phyloP scores from a whole-genome alignment of 2,329 filamentous ascomycete genomes.

The Fusarium mundagurra region DNA sequence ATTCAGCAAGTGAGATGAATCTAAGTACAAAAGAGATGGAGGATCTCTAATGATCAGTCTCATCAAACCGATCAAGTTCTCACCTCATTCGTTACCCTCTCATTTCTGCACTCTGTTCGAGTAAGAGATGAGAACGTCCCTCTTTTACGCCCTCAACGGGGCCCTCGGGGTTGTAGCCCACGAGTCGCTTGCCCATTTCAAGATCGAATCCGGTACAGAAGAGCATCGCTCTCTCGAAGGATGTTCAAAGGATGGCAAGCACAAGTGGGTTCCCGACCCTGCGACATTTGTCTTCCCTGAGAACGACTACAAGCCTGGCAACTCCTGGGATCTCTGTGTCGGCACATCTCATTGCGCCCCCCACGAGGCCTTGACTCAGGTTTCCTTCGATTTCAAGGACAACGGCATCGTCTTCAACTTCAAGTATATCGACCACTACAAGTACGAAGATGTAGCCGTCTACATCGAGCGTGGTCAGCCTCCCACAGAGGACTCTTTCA shows the following conservation, averaged over 20 bases:
- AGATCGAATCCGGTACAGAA: constrained; percentile 11
- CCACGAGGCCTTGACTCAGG: constrained; percentile 36
- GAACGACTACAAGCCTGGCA: constrained; percentile 30
- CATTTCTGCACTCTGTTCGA: constrained; percentile 17
- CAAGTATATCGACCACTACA: constrained; percentile 38
- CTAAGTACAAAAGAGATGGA: constrained; percentile 26
- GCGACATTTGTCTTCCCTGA: constrained; percentile 40
- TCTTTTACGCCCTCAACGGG: constrained; percentile 40
- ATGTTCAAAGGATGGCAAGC: constrained; percentile 37
- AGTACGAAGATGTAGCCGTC: constrained; percentile 42
- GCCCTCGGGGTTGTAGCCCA: constrained; percentile 37
- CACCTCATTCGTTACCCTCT: constrained; percentile 31
- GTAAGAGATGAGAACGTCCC: constrained; percentile 37
- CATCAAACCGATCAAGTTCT: constrained; percentile 26
- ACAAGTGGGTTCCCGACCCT: constrained; percentile 41
- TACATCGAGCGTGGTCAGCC: constrained; percentile 36
- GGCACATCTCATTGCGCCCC: constrained; percentile 33
- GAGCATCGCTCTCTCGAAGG: constrained; percentile 31
- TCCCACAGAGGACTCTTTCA: constrained; percentile 31
- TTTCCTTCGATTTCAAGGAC: constrained; percentile 42
- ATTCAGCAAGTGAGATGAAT: background rate
- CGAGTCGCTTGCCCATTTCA: constrained; percentile 40
- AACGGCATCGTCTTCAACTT: constrained; percentile 41
- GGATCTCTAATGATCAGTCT: background rate
- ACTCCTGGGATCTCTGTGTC: constrained; percentile 41